Conservation (phyloP, 2,329 filamentous ascomycete genomes). For the Paramyrothecium roridum region DNA sequence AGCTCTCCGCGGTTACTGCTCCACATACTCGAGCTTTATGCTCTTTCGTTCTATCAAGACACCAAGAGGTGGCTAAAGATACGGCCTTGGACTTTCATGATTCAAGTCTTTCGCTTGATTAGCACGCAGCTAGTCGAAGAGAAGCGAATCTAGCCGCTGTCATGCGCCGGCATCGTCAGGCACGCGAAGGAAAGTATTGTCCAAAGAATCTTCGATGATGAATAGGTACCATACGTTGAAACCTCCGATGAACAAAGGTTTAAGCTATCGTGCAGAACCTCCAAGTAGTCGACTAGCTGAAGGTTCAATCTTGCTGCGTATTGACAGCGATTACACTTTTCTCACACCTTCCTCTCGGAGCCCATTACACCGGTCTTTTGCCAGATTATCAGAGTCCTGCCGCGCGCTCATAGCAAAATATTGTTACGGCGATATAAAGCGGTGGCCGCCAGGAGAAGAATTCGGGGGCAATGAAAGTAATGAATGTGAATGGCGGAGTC, state of each 20-base stretch:
- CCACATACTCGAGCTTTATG: no score
- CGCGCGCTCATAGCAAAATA: constrained; percentile 14
- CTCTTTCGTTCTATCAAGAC: no score
- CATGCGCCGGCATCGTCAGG: constrained; percentile 4
- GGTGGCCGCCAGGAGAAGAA: no score
- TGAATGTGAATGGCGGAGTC: no score
- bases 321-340: constrained; percentile 12
- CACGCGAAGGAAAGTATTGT: constrained; percentile 14
- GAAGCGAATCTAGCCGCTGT: no score
- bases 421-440: no score
- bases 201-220: constrained; percentile 8
- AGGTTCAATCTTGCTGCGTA: constrained; percentile 13
- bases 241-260: constrained; percentile 20
- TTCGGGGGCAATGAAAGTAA: no score
- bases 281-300: constrained; percentile 13
- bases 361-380: constrained; percentile 23
- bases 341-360: constrained; percentile 18
- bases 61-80: no score
- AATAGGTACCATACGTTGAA: constrained; percentile 22
- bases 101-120: no score
- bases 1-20: no score
- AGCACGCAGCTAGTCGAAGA: no score
- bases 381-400: constrained; percentile 23
- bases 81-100: no score
- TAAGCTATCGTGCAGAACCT: constrained; percentile 9